Conservation (phyloP, 495 filamentous ascomycete genomes). For the Aspergillus hancockii region DNA sequence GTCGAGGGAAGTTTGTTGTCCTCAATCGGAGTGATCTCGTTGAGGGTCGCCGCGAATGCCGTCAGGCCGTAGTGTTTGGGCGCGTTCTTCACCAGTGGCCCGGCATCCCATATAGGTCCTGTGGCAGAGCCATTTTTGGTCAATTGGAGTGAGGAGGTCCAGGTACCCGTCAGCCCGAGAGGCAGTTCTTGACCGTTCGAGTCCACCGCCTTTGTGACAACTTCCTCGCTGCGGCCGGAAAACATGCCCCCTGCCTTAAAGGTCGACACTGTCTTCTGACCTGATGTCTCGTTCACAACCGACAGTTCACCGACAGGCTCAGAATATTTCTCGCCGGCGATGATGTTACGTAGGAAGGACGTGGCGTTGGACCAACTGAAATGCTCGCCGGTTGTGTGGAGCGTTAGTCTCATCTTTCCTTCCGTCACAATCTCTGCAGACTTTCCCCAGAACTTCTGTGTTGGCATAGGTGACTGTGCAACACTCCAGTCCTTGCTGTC, state of each 20-base stretch:
- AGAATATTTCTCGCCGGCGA: slow-evolving; percentile 97
- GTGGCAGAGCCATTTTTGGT: slow-evolving; percentile 57
- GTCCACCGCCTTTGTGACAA: slow-evolving; percentile 70
- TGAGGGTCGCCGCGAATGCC: slow-evolving; percentile 78
- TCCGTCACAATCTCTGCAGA: slow-evolving; percentile 90
- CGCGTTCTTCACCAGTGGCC: slow-evolving; percentile 72
- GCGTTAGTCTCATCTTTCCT: slow-evolving; percentile 72
- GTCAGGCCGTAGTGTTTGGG: slow-evolving; percentile 83
- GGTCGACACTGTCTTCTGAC: slow-evolving; percentile 74
- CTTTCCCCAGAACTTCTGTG: slow-evolving; percentile 99
- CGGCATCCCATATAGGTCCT: slow-evolving; percentile 72
- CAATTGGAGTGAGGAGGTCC: slow-evolving; percentile 71
- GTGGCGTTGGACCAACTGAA: slow-evolving; percentile 86
- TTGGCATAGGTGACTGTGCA: slow-evolving; percentile 80
- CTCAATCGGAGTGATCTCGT: slow-evolving; percentile 85
- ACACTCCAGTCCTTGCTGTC: slow-evolving; percentile 83
- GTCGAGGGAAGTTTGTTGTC: slow-evolving; percentile 70
- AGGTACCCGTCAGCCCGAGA: slow-evolving; percentile 72
- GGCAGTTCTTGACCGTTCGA: slow-evolving; percentile 60
- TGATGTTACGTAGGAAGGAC: slow-evolving; percentile 90
- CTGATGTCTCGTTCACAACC: slow-evolving; percentile 76
- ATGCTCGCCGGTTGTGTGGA: slow-evolving; percentile 70
- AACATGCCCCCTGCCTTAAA: slow-evolving; percentile 97
- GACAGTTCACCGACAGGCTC: slow-evolving; percentile 90
- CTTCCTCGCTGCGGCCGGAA: slow-evolving; percentile 89